Conservation (phyloP, 2,329 filamentous ascomycete species). For the Penicillium expansum region DNA sequence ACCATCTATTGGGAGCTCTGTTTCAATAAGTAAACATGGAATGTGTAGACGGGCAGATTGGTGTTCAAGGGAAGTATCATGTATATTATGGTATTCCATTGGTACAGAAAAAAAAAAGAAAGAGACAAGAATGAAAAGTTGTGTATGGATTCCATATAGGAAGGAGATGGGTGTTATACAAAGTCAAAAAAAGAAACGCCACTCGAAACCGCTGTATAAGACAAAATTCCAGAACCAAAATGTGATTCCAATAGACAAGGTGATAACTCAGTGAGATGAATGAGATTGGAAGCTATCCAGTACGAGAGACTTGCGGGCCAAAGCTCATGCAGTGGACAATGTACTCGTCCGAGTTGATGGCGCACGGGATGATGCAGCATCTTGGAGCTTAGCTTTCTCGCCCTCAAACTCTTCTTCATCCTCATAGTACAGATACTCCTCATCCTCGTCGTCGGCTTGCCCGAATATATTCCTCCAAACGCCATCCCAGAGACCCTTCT, state of each 20-base stretch:
- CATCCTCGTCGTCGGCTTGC: slow-evolving; percentile 54
- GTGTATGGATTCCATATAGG: slow-evolving; percentile 13
- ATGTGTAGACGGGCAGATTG: background rate
- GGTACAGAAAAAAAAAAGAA: background rate
- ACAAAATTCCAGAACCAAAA: slow-evolving; percentile 11
- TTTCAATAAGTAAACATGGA: background rate
- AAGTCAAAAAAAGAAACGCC: slow-evolving; percentile 20
- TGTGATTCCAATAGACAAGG: background rate
- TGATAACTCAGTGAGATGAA: background rate
- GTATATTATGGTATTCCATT: background rate
- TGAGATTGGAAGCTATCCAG: background rate
- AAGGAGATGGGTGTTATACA: slow-evolving; percentile 22
- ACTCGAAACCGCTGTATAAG: slow-evolving; percentile 24
- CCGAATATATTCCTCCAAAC: slow-evolving; percentile 71
- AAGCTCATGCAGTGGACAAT: slow-evolving; percentile 20
- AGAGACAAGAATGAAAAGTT: slow-evolving; percentile 1
- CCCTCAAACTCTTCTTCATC: slow-evolving; percentile 42
- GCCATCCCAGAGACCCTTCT: slow-evolving; percentile 86
- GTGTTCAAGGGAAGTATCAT: background rate
- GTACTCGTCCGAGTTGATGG: slow-evolving; percentile 6
- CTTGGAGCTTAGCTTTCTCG: background rate
- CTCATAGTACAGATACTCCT: slow-evolving; percentile 58
- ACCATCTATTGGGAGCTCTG: background rate
- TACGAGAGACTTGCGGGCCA: background rate
- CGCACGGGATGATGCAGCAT: background rate